Percentiles rank a stretch among this genome's conserved stretches.
These are phyloP conservation scores for Lomentospora prolificans DNA, from an alignment of 2,329 filamentous ascomycete genomes.

Conservation along the genomic window DNA sequence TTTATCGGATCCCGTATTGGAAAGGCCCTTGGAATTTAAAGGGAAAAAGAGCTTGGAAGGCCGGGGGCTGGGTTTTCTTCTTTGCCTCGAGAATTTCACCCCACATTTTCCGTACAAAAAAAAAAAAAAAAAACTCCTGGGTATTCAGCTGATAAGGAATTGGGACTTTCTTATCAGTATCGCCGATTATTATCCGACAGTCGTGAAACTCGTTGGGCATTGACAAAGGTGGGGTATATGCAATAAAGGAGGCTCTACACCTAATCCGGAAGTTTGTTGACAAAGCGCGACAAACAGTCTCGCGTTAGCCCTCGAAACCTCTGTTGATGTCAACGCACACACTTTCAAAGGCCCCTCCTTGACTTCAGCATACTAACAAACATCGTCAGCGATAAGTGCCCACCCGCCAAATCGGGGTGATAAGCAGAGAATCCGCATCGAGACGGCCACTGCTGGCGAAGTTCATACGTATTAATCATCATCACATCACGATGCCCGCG, in stretches of 20 bases:
- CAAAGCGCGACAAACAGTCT: slow-evolving; percentile 5
- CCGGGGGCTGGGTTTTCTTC: not conserved
- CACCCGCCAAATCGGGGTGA: not conserved
- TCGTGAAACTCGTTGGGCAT: not conserved
- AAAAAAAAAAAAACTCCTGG: slow-evolving; percentile 1
- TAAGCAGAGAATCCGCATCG: not conserved
- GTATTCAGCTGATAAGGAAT: not conserved
- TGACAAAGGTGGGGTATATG: not conserved
- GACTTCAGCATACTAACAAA: not conserved
- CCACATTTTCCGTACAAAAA: slow-evolving; percentile 5
- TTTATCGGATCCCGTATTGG: not conserved
- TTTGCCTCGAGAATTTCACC: not conserved
- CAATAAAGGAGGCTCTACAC: not conserved
- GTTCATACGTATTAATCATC: not conserved
- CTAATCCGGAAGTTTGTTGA: slow-evolving; percentile 9
- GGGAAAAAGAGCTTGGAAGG: not conserved
- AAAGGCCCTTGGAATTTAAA: not conserved
- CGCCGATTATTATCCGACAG: not conserved
- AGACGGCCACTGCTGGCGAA: not conserved
- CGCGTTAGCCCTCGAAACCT: not conserved
- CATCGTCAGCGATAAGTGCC: not conserved
- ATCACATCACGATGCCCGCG: slow-evolving; percentile 34
- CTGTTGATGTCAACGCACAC: not conserved
- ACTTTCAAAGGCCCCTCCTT: not conserved
- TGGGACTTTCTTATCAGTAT: slow-evolving; percentile 11